These are phyloP conservation scores for Triadica sebifera DNA, from an alignment of 345 rosid genomes.

Conservation along the genomic window DNA sequence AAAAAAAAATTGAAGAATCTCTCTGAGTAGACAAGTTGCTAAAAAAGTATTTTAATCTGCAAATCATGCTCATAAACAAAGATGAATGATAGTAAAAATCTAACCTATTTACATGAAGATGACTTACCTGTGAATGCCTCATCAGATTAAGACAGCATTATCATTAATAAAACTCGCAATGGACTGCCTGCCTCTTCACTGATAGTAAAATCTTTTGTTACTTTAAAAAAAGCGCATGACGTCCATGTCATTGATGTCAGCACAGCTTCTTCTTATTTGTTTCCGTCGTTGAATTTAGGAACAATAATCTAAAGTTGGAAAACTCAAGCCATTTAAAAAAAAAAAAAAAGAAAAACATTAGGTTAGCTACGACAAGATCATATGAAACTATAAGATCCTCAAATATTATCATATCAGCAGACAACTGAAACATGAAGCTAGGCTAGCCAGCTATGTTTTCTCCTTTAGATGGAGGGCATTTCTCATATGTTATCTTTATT, in stretches of 20 bases:
- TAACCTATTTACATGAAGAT: too few relatives aligned
- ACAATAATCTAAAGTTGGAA: neutral
- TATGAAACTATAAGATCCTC: neutral
- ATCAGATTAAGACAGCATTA: constrained; percentile 25
- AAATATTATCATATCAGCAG: neutral
- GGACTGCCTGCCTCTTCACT: constrained; percentile 16
- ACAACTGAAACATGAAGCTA: neutral
- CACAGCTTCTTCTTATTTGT: constrained; percentile 13
- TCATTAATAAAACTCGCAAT: neutral
- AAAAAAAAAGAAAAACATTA: neutral
- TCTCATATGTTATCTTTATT: neutral
- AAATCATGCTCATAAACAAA: neutral
- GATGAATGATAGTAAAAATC: neutral
- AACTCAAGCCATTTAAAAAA: neutral
- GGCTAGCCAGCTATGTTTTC: neutral
- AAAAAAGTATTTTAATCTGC: neutral
- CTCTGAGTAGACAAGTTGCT: constrained; percentile 1
- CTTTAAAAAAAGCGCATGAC: neutral
- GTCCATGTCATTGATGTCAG: constrained; percentile 9
- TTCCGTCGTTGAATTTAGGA: constrained; percentile 4
- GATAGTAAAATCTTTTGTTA: constrained; percentile 19
- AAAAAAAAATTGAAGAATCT: constrained; percentile 5
- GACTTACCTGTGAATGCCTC: neutral
- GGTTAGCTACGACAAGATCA: neutral
- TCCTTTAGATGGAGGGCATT: neutral